Evolutionary conservation across 768 basidiomycete species (phyloP).

Genomic region (Pleurotus sapidus): DNA sequence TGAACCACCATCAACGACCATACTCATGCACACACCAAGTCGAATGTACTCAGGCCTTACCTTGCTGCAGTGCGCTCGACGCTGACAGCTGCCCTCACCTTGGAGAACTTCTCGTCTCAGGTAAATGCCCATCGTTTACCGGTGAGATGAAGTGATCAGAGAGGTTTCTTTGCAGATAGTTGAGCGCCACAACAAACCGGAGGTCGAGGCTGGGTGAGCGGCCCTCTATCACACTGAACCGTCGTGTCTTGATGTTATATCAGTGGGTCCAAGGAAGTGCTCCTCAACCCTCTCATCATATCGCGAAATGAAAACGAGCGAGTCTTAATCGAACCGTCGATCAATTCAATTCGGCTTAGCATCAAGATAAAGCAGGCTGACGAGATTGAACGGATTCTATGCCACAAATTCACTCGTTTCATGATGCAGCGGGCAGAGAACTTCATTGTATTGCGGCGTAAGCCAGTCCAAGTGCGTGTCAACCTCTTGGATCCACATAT

Average conservation of each 20-base stretch:
- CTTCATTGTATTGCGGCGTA: slow-evolving; percentile 93
- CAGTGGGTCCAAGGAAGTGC: slow-evolving; percentile 90
- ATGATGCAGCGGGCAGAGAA: slow-evolving; percentile 99
- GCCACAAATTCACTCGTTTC: slow-evolving; percentile 98
- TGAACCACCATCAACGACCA: not conserved
- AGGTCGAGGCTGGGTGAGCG: slow-evolving; percentile 82
- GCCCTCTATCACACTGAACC: not conserved
- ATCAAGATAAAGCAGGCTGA: slow-evolving; percentile 99
- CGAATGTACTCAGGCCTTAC: slow-evolving; percentile 93
- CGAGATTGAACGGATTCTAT: slow-evolving; percentile 95
- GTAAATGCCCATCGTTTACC: slow-evolving; percentile 33
- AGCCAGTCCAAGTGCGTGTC: slow-evolving; percentile 76
- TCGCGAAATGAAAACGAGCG: slow-evolving; percentile 97
- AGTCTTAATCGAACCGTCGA: slow-evolving; percentile 94
- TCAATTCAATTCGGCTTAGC: slow-evolving; percentile 95
- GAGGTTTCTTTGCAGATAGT: slow-evolving; percentile 60
- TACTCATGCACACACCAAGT: slow-evolving; percentile 42
- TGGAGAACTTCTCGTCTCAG: slow-evolving; percentile 98
- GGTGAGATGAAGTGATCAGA: slow-evolving; percentile 11
- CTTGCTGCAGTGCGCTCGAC: slow-evolving; percentile 95
- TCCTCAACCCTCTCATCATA: slow-evolving; percentile 91
- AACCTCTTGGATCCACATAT: not conserved
- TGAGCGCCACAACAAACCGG: slow-evolving; percentile 96
- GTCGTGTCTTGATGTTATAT: slow-evolving; percentile 6
- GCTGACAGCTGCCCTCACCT: slow-evolving; percentile 93